Base-by-base conservation (phyloP, 306 rosid genomes). In the Quercus aquifolioides region DNA sequence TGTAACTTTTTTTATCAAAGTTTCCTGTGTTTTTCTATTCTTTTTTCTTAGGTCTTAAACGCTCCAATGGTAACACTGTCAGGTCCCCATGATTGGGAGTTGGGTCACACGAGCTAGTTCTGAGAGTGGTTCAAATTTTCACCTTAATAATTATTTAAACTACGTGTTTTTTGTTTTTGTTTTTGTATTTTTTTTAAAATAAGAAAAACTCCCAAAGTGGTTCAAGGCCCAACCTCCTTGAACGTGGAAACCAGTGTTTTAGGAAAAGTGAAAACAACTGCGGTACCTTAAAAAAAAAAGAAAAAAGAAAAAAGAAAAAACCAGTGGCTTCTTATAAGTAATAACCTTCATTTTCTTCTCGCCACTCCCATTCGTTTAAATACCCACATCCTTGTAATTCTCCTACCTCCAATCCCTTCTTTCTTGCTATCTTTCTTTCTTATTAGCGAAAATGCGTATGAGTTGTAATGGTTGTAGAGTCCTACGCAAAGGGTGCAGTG, bases 401-500 rank as follows among this genome's bases (percentile, higher is more conserved):
- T 68, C 28, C 56, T 57, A 2, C 75, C 38, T 65, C 1, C 6
- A 2, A 65, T n/a, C n/a, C 13, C 11, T 4, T 63, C 43, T 54
- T 68, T 55, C 6, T 26, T 30, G 71, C 46, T 26, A 60, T 54
- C 67, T 7, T 15, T 51, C 51, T 54, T 0, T 49, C 71, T 14
- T 60, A n/a, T 8, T 13, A 55, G 18, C 20, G 33, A 85, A 87
- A 91, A 94, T 94, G 99, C 97, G 99, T 83, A 92, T 94, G 97
- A 94, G 99, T 46, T 94, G 99, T 73, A 94, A 92, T 76, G 99
- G 99, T 17, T 94, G 99, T 74, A 77, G 99, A 17, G 97, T 94
- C 6, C 88, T 94, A 0, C 86, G 99, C 68, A 94, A 94, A 51
- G 99, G 99, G 10, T 94, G 99, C 62, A 94, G 97, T 28, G 97